phyloP scores from a whole-genome alignment of 805 yeast species.

The Saturnispora sekii region DNA sequence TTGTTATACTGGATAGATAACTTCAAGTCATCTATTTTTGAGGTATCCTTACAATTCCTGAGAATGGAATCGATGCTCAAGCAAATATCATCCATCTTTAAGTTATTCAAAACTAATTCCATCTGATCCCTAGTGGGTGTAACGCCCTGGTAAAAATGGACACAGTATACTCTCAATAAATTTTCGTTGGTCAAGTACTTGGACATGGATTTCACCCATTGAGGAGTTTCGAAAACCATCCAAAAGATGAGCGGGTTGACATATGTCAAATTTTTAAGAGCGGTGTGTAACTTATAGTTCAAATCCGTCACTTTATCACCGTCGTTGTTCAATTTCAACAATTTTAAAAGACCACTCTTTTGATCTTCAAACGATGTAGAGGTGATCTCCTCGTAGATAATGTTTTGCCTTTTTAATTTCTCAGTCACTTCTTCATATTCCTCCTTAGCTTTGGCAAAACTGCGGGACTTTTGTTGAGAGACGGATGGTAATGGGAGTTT shows the following conservation, averaged over 20 bases:
- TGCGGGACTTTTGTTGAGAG: neutral
- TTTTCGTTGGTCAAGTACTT: slow-evolving; percentile 21
- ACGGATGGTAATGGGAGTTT: neutral
- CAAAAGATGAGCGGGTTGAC: slow-evolving; percentile 17
- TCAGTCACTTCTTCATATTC: slow-evolving; percentile 17
- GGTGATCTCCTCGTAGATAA: slow-evolving; percentile 18
- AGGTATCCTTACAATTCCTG: slow-evolving; percentile 18
- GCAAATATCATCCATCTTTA: slow-evolving; percentile 20
- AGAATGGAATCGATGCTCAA: slow-evolving; percentile 17
- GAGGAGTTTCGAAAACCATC: slow-evolving; percentile 15
- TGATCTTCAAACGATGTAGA: slow-evolving; percentile 18
- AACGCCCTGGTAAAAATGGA: slow-evolving; percentile 9
- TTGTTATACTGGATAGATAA: slow-evolving; percentile 25
- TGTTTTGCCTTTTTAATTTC: slow-evolving; percentile 14
- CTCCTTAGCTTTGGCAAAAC: slow-evolving; percentile 4
- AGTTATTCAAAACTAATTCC: slow-evolving; percentile 7
- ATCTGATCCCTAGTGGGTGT: slow-evolving; percentile 7
- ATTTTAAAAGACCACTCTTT: slow-evolving; percentile 14
- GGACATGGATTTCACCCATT: slow-evolving; percentile 10
- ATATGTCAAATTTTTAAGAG: slow-evolving; percentile 19
- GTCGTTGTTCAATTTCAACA: slow-evolving; percentile 6
- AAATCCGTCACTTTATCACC: slow-evolving; percentile 5
- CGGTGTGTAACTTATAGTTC: slow-evolving; percentile 17
- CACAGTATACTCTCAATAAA: slow-evolving; percentile 20
- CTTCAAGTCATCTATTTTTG: slow-evolving; percentile 20